Conservation (phyloP, 345 rosid genomes). For the Draba incana region DNA sequence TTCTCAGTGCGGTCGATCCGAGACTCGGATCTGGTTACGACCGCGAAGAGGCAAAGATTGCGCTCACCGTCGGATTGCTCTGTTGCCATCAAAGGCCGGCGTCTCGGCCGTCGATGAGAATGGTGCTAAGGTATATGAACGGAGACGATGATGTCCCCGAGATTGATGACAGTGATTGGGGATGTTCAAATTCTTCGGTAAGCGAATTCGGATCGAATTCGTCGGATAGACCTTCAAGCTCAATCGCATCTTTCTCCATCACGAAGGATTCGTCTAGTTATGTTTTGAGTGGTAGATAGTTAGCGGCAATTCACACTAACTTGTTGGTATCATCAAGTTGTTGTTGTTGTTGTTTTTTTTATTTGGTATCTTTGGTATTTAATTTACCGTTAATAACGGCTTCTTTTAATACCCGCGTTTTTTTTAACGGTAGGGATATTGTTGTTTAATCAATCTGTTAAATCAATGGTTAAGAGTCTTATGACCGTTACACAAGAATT, state of each 20-base stretch:
- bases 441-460: no score
- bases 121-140: conserved; percentile 50
- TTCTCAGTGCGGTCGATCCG: conserved; percentile 50
- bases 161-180: conserved; percentile 28
- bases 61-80: conserved; percentile 50
- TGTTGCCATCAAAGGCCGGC: conserved; percentile 52
- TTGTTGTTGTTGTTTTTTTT: neutral
- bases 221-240: neutral
- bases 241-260: conserved; percentile 19
- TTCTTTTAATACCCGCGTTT: no score
- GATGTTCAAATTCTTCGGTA: conserved; percentile 13
- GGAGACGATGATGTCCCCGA: conserved; percentile 51
- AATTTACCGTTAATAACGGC: no score
- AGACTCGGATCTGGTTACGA: conserved; percentile 38
- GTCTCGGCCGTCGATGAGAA: conserved; percentile 61
- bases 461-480: no score
- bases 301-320: conserved; percentile 13
- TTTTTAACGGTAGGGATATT: no score
- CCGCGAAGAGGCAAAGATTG: conserved; percentile 50
- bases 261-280: conserved; percentile 42
- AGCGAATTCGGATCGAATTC: conserved; percentile 30
- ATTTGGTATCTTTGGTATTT: no score
- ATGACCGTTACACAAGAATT: no score
- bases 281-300: conserved; percentile 50
- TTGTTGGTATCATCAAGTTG: no score